Conservation (phyloP, 2,329 filamentous ascomycete species). For the Phaeosphaeria sp. region DNA sequence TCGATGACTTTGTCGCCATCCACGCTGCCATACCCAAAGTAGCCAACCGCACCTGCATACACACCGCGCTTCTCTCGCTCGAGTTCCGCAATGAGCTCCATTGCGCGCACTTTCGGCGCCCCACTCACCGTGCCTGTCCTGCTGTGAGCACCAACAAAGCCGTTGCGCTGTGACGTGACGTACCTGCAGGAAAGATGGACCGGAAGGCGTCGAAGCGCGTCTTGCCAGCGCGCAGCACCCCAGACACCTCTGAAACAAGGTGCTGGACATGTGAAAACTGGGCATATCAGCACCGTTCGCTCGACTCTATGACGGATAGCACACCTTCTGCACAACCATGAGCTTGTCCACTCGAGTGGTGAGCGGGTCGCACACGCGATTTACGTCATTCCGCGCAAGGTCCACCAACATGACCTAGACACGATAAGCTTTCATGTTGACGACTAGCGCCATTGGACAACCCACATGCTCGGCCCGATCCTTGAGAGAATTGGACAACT, state of each 20-base stretch:
- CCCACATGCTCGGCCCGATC: conserved; percentile 64
- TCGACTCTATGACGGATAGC: conserved; percentile 4
- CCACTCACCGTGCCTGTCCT: conserved; percentile 76
- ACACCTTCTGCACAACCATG: conserved; percentile 69
- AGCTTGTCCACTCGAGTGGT: conserved; percentile 90
- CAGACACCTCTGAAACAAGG: conserved; percentile 93
- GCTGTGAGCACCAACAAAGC: conserved; percentile 18
- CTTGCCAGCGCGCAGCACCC: conserved; percentile 81
- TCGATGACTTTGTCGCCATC: conserved; percentile 68
- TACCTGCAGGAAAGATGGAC: conserved; percentile 92
- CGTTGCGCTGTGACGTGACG: conserved; percentile 29
- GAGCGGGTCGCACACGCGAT: conserved; percentile 89
- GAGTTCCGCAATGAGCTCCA: conserved; percentile 95
- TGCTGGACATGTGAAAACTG: conserved; percentile 97
- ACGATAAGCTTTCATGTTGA: conserved; percentile 66
- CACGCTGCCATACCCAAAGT: conserved; percentile 87
- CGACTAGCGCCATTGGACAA: conserved; percentile 1
- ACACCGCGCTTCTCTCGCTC: conserved; percentile 93
- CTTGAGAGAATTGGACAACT: conserved; percentile 81
- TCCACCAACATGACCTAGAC: conserved; percentile 93
- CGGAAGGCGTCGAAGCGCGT: conserved; percentile 95
- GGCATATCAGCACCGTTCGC: conserved; percentile 19
- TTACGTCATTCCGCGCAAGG: conserved; percentile 93
- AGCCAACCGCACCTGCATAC: conserved; percentile 95
- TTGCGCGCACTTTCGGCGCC: conserved; percentile 93